These are phyloP conservation scores for Cytospora paraplurivora DNA, from an alignment of 2,329 filamentous ascomycete genomes.

Conservation along the genomic window DNA sequence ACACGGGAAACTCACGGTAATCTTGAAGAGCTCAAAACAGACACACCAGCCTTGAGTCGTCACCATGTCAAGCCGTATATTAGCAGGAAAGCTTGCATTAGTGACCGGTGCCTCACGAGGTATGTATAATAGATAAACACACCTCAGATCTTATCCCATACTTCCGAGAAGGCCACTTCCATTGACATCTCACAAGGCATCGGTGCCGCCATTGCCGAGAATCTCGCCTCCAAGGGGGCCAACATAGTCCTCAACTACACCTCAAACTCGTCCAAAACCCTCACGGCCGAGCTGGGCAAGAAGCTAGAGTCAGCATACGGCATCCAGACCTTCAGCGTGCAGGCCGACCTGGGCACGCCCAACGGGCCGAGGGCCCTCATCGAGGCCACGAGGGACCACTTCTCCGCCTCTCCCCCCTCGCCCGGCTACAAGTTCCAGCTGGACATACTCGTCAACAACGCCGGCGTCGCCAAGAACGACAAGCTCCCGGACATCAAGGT, in stretches of 20 bases:
- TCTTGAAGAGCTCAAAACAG: too few species aligned
- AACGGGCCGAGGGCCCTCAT: constrained; percentile 63
- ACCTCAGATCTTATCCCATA: not conserved
- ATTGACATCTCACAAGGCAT: constrained; percentile 60
- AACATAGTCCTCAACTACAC: constrained; percentile 73
- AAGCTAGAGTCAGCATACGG: constrained; percentile 58
- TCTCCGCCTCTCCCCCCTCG: constrained; percentile 48
- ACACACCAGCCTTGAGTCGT: not conserved
- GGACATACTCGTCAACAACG: constrained; percentile 88
- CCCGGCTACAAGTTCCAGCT: constrained; percentile 59
- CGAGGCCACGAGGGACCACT: constrained; percentile 58
- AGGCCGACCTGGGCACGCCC: constrained; percentile 70
- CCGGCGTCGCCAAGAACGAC: constrained; percentile 70
- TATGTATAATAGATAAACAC: constrained; percentile 40
- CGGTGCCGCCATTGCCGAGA: constrained; percentile 63
- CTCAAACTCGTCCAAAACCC: constrained; percentile 40
- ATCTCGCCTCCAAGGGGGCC: constrained; percentile 71
- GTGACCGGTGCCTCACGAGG: constrained; percentile 64
- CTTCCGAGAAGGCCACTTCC: constrained; percentile 11
- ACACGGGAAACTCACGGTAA: not conserved
- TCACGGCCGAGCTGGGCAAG: constrained; percentile 63
- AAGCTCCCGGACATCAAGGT: constrained; percentile 62
- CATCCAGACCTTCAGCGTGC: constrained; percentile 63
- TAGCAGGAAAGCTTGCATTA: constrained; percentile 31
- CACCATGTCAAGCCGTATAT: constrained; percentile 26